Base-by-base conservation (phyloP, 495 filamentous ascomycete species). In the Chaetomium fimeti region DNA sequence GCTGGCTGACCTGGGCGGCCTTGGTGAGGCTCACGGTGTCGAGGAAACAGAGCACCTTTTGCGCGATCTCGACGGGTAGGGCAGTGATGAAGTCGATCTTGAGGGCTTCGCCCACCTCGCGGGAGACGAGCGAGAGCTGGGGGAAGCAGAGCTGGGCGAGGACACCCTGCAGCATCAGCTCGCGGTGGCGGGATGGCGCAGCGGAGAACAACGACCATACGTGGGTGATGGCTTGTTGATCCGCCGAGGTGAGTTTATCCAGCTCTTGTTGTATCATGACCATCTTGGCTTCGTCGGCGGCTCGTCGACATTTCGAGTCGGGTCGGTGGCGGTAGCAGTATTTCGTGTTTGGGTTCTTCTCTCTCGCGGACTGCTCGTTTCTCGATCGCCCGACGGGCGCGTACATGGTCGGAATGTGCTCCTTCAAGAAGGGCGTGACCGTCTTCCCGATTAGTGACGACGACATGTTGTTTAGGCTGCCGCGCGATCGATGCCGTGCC, bases 171-270 rank as follows among this genome's bases (percentile, higher is more conserved):
- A 99, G 81, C 88, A 99, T 97, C 61, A 99, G 82, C 68, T 93
- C 91, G 64, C 95, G 88, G 60, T 97, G 93, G 68, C 95, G 96
- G 2, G 91, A 82, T 2, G 94, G 95, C 5, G 95, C 92, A 25
- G 94, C 95, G 9, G 94, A 97, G 79, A 98, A 99, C 25, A 98
- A 78, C 0, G 93, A 96, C 94, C 94, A 99, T 53, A 97, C 88
- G 74, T 97, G 93, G 12, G 91, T 88, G 65, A 99, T 97, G 63
- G 88, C 92, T 77, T 97, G 92, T 74, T 95, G 92, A 47, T 76
- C 72, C 53, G 84, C 84, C 55, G 89, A 83, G 12, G 92, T 87
- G 12, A 97, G 84, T 32, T 85, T 85, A 77, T 93, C 88, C 56
- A 98, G 84, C 68, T 93, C 90, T 71, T 85, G 85, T 72, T 98